Evolutionary conservation across 163 green algal genomes (phyloP).

Genomic region (Prototheca wickerhamii): DNA sequence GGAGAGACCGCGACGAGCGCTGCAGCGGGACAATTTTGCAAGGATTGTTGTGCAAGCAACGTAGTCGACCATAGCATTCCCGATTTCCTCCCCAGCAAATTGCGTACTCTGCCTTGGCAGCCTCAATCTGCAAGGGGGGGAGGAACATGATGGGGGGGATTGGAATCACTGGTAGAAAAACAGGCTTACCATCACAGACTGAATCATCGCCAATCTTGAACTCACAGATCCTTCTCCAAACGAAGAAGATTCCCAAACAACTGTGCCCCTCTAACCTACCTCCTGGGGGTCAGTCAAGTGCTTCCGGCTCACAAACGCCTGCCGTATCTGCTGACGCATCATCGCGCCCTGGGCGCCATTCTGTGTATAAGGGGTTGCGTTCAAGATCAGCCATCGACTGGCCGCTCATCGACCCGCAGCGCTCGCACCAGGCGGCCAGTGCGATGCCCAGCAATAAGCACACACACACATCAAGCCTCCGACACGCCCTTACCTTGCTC

Average conservation of each 20-base stretch:
- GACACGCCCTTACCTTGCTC: slow-evolving; percentile 2
- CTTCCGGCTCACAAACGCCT: slow-evolving; percentile 34
- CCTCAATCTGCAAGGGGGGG: slow-evolving; percentile 3
- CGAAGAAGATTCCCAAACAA: slow-evolving; percentile 30
- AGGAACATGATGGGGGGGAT: neutral
- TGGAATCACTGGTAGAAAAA: neutral
- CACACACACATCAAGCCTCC: no score
- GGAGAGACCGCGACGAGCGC: slow-evolving; percentile 37
- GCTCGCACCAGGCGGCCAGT: no score
- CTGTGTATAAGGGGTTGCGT: no score
- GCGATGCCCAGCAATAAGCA: no score
- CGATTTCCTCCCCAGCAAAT: no score
- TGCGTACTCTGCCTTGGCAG: slow-evolving; percentile 3
- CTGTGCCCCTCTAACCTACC: no score
- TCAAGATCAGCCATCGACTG: no score
- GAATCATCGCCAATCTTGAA: neutral
- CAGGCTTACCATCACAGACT: no score
- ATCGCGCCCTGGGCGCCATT: neutral
- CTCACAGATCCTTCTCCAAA: slow-evolving; percentile 42
- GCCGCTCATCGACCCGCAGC: no score
- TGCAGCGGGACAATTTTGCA: slow-evolving; percentile 6
- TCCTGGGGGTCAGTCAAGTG: slow-evolving; percentile 39
- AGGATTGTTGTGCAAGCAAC: neutral
- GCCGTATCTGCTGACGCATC: slow-evolving; percentile 28
- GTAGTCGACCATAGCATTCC: neutral